Conservation (phyloP, 345 rosid genomes). For the Lepidium aucheri region DNA sequence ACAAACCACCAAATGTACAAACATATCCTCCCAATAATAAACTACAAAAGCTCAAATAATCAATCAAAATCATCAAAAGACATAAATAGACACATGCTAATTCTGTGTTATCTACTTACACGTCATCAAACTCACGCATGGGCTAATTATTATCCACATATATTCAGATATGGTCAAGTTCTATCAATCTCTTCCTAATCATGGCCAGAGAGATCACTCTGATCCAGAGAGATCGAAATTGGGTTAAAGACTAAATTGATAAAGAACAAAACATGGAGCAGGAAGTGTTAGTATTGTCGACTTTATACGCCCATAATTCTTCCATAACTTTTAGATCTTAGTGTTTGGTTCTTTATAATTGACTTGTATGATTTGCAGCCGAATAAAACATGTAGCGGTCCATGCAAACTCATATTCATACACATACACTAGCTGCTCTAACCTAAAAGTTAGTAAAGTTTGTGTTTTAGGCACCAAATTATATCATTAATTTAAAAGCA, state of each 20-base stretch:
- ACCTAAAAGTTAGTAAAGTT: too few species aligned
- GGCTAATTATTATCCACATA: slow-evolving; percentile 20
- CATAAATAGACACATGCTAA: not conserved
- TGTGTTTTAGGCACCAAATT: too few species aligned
- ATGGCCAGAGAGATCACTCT: not conserved
- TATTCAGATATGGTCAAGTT: not conserved
- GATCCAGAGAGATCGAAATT: not conserved
- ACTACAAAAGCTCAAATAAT: slow-evolving; percentile 11
- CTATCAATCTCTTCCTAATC: slow-evolving; percentile 4
- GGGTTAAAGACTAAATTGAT: not conserved
- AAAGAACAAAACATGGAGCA: not conserved
- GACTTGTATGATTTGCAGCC: not conserved
- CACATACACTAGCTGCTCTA: too few species aligned
- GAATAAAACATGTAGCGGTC: slow-evolving; percentile 8
- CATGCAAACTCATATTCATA: slow-evolving; percentile 15
- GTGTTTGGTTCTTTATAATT: not conserved
- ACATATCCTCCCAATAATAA: slow-evolving; percentile 19
- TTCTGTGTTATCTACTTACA: slow-evolving; percentile 12
- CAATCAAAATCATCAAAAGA: not conserved
- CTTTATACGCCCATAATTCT: slow-evolving; percentile 2
- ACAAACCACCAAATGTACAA: slow-evolving; percentile 23
- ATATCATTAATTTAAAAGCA: too few species aligned
- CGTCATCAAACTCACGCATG: slow-evolving; percentile 17
- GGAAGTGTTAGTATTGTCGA: slow-evolving; percentile 1
- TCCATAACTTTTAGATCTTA: slow-evolving; percentile 11